Conservation (phyloP, 441 rosid species). For the Populus tomentosa region DNA sequence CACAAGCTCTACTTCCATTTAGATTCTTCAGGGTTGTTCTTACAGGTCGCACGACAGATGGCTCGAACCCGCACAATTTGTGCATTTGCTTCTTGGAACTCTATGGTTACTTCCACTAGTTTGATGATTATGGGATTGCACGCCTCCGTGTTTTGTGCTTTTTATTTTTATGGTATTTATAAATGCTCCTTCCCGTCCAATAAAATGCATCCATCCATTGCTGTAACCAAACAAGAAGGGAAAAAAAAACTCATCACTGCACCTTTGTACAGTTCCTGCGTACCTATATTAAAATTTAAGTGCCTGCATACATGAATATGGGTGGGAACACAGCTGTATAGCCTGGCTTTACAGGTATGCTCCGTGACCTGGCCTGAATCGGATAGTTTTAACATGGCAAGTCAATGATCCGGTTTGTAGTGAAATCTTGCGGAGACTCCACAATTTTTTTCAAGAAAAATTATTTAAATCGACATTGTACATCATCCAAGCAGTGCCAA, state of each 20-base stretch:
- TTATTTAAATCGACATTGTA: too few relatives aligned
- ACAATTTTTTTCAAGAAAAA: too few relatives aligned
- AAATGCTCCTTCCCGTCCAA: neutral
- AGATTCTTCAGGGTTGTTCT: constrained; percentile 71
- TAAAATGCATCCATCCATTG: neutral
- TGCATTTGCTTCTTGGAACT: constrained; percentile 91
- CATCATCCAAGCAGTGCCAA: neutral
- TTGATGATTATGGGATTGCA: neutral
- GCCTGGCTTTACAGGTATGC: too few relatives aligned
- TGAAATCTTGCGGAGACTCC: too few relatives aligned
- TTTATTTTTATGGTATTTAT: neutral
- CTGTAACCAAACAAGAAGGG: neutral
- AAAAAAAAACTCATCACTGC: too few relatives aligned
- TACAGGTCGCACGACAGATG: constrained; percentile 67
- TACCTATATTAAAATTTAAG: too few relatives aligned
- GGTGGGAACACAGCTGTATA: too few relatives aligned
- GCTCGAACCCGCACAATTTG: constrained; percentile 71
- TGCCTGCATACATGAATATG: too few relatives aligned
- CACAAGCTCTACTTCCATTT: constrained; percentile 73
- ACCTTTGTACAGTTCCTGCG: too few relatives aligned
- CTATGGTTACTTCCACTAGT: constrained; percentile 75
- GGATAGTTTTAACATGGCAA: too few relatives aligned
- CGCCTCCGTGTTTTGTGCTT: neutral
- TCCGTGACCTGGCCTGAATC: too few relatives aligned
- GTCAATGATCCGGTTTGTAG: too few relatives aligned